phyloP scores from a whole-genome alignment of 192 early-diverging fungal genomes.

The Backusella morwellensis region DNA sequence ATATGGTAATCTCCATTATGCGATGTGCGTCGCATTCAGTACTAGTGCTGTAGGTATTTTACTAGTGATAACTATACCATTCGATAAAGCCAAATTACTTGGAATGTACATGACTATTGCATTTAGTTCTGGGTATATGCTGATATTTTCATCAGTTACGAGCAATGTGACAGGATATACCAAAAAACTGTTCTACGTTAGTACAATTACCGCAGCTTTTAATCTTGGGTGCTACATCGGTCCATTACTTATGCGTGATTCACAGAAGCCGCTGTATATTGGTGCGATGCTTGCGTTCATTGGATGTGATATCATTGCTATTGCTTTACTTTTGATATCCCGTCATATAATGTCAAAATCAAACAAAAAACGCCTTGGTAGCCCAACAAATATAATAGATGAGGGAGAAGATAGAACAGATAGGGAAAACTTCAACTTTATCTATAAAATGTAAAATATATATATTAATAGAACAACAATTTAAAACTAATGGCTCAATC shows the following conservation, averaged over 20 bases:
- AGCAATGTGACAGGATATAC: constrained; percentile 15
- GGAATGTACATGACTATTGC: constrained; percentile 17
- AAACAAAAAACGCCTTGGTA: constrained; percentile 3
- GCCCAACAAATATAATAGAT: not conserved
- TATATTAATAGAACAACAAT: not conserved
- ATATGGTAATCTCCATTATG: not conserved
- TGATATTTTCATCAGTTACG: constrained; percentile 7
- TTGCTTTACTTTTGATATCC: constrained; percentile 3
- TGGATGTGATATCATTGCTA: constrained; percentile 7
- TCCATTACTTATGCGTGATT: constrained; percentile 19
- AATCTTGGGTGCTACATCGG: constrained; percentile 21
- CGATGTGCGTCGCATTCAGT: not conserved
- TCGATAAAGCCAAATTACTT: constrained; percentile 11
- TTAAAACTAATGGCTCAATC: not conserved
- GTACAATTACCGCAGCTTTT: not conserved
- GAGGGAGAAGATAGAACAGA: not conserved
- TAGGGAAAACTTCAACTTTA: not conserved
- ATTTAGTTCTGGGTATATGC: constrained; percentile 1
- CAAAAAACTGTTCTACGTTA: constrained; percentile 14
- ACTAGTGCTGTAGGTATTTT: constrained; percentile 17
- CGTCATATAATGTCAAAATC: constrained; percentile 18
- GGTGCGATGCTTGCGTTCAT: constrained; percentile 19
- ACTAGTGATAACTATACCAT: constrained; percentile 11
- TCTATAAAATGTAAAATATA: not conserved
- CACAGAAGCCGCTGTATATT: constrained; percentile 17